Conservation (phyloP, 768 basidiomycete genomes). For the Tricholoma sp. region DNA sequence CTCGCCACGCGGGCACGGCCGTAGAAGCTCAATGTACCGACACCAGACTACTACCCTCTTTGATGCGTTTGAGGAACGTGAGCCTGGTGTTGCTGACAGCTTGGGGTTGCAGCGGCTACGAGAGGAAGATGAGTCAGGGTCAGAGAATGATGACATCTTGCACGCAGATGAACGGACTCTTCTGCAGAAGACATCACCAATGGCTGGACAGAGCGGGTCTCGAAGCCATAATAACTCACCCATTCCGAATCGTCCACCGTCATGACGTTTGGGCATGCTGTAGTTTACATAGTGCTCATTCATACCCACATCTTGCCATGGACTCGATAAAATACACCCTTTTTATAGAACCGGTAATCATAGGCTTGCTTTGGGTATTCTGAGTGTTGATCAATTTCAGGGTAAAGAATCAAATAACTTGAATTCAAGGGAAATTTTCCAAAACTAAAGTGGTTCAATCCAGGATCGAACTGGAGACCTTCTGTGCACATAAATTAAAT, state of each 20-base stretch:
- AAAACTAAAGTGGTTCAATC: constrained; percentile 32
- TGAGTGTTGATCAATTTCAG: background rate
- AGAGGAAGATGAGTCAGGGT: constrained; percentile 63
- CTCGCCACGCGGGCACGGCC: constrained; percentile 40
- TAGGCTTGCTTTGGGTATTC: background rate
- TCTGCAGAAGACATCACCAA: constrained; percentile 24
- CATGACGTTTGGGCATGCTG: constrained; percentile 12
- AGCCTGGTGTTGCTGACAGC: constrained; percentile 26
- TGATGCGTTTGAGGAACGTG: constrained; percentile 65
- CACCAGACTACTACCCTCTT: constrained; percentile 66
- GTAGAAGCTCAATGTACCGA: constrained; percentile 62
- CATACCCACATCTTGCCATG: constrained; percentile 12
- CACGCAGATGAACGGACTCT: constrained; percentile 44
- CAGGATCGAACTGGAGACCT: constrained; percentile 42
- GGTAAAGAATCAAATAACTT: too few species aligned
- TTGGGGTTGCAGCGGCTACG: constrained; percentile 58
- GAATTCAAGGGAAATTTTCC: too few species aligned
- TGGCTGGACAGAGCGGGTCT: constrained; percentile 31
- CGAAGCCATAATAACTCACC: constrained; percentile 56
- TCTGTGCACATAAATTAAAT: constrained; percentile 27
- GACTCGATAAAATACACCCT: constrained; percentile 13
- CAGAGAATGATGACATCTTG: constrained; percentile 32
- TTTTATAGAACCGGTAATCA: constrained; percentile 9
- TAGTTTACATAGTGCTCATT: constrained; percentile 3
- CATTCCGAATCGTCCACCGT: constrained; percentile 18